Conservation (phyloP, 257 asterid genomes). For the Rubia yunnanensis region DNA sequence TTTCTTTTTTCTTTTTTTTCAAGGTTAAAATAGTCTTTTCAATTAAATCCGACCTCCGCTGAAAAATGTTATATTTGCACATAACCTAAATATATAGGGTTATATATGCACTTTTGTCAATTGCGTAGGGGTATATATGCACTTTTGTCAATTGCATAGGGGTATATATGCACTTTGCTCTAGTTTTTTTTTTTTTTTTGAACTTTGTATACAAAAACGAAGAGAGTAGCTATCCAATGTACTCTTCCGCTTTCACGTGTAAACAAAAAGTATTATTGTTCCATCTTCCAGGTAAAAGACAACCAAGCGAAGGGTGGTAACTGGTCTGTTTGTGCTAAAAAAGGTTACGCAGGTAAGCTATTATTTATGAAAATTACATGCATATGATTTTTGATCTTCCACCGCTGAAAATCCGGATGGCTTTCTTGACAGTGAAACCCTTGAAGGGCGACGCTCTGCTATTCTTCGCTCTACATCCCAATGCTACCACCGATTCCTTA, state of each 20-base stretch:
- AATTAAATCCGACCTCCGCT: too few relatives aligned
- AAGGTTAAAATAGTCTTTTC: too few relatives aligned
- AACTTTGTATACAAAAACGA: not conserved
- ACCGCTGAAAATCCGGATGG: constrained; percentile 1
- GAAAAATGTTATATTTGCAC: too few relatives aligned
- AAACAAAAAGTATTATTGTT: not conserved
- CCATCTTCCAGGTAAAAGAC: constrained; percentile 31
- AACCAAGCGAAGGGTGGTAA: constrained; percentile 54
- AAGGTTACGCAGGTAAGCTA: constrained; percentile 65
- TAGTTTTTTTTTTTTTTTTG: not conserved
- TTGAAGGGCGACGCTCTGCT: constrained; percentile 63
- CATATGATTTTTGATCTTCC: not conserved
- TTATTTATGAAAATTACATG: not conserved
- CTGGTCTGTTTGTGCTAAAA: constrained; percentile 80
- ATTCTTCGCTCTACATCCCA: constrained; percentile 75
- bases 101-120: too few relatives aligned
- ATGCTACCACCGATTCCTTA: constrained; percentile 48
- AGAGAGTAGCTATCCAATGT: too few relatives aligned
- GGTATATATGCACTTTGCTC: too few relatives aligned
- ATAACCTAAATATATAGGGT: too few relatives aligned
- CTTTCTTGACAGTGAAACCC: constrained; percentile 57
- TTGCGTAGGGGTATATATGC: too few relatives aligned
- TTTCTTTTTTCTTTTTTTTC: too few relatives aligned
- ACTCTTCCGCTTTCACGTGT: constrained; percentile 3
- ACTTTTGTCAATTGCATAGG: too few relatives aligned